These are phyloP conservation scores for Phalaenopsis aphrodite DNA, from an alignment of 106 monocot species.

Conservation along the genomic window DNA sequence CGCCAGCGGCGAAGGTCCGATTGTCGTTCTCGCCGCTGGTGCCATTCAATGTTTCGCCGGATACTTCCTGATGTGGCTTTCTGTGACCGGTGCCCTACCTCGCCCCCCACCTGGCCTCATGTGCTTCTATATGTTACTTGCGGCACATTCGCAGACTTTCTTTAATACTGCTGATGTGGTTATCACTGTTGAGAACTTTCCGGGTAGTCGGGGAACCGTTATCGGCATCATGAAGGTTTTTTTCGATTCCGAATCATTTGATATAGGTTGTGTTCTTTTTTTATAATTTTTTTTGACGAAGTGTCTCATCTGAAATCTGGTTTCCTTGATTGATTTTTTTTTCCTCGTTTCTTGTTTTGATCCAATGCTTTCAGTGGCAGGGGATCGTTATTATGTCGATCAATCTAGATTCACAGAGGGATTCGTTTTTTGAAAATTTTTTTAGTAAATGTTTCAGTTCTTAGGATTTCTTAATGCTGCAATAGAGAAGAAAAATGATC, in stretches of 20 bases:
- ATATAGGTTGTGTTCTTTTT: not conserved
- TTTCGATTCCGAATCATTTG: not conserved
- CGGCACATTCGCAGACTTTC: constrained; percentile 79
- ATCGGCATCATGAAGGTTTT: constrained; percentile 95
- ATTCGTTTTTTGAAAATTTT: not conserved
- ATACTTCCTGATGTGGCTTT: constrained; percentile 63
- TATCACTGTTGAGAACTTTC: constrained; percentile 73
- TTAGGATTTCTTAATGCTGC: not conserved
- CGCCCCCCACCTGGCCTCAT: constrained; percentile 35
- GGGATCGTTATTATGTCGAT: not conserved
- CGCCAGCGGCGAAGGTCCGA: constrained; percentile 15
- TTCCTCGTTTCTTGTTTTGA: not conserved
- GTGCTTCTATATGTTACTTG: constrained; percentile 76
- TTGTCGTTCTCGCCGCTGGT: constrained; percentile 42
- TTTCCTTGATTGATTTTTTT: not conserved
- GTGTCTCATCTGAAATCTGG: not conserved
- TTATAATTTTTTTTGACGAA: not conserved
- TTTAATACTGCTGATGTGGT: constrained; percentile 77
- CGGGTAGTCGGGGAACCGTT: constrained; percentile 59
- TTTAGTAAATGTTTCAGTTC: not conserved
- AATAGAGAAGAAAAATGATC: not conserved
- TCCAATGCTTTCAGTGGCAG: not conserved
- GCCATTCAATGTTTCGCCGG: constrained; percentile 58
- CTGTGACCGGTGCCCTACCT: constrained; percentile 45
- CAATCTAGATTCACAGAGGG: not conserved